These are phyloP conservation scores for Suhomyces terraborum DNA, from an alignment of 1,139 yeast genomes.

Conservation along the genomic window DNA sequence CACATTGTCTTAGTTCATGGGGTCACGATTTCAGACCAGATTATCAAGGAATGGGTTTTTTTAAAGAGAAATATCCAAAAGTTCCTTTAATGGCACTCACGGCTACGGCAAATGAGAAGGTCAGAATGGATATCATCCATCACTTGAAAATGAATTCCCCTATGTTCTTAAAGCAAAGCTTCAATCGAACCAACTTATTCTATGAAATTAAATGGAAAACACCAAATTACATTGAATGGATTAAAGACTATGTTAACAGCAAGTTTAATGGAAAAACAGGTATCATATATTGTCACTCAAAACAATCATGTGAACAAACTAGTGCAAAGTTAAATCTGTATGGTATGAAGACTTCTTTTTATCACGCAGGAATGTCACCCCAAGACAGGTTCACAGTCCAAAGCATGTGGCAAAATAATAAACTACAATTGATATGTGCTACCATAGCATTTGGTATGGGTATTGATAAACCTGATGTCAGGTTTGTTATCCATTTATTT, in stretches of 20 bases:
- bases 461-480: conserved; percentile 91
- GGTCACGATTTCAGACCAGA: conserved; percentile 99
- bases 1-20: conserved; percentile 98
- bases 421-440: conserved; percentile 81
- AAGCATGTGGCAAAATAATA: conserved; percentile 75
- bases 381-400: conserved; percentile 74
- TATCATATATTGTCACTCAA: conserved; percentile 91
- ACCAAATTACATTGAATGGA: conserved; percentile 58
- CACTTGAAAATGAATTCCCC: conserved; percentile 62
- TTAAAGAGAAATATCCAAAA: conserved; percentile 71
- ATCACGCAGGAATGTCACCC: conserved; percentile 92
- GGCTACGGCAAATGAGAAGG: conserved; percentile 95
- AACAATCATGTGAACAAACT: conserved; percentile 83
- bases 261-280: conserved; percentile 70
- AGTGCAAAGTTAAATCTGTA: conserved; percentile 57
- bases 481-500: conserved; percentile 88
- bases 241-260: conserved; percentile 54
- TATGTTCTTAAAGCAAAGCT: conserved; percentile 69
- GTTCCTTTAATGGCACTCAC: conserved; percentile 95
- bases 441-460: conserved; percentile 99
- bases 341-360: conserved; percentile 72
- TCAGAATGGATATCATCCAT: conserved; percentile 80
- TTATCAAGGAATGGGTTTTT: conserved; percentile 75
- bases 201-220: conserved; percentile 75
- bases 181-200: conserved; percentile 82